These are phyloP conservation scores for Fusarium citri DNA, from an alignment of 2,329 filamentous ascomycete species.

Conservation along the genomic window DNA sequence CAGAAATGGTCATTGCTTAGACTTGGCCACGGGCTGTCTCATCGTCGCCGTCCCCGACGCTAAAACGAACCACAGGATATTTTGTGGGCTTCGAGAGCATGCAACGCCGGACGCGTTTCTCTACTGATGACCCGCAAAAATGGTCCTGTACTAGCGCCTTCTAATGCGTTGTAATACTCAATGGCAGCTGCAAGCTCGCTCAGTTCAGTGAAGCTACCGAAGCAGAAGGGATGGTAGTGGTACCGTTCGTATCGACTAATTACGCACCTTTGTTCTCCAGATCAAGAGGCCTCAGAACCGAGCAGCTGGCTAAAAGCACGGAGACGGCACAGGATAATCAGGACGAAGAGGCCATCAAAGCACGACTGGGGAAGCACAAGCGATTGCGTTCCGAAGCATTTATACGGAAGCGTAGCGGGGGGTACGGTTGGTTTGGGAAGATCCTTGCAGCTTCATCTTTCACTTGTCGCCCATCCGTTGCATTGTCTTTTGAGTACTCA, in stretches of 20 bases:
- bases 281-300: not conserved
- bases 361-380: slow-evolving; percentile 28
- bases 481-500: slow-evolving; percentile 24
- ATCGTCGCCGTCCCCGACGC: slow-evolving; percentile 39
- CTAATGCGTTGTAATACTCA: slow-evolving; percentile 8
- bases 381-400: slow-evolving; percentile 25
- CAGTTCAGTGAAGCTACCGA: slow-evolving; percentile 8
- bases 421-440: slow-evolving; percentile 31
- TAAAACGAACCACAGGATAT: slow-evolving; percentile 42
- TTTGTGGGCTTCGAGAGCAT: slow-evolving; percentile 34
- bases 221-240: slow-evolving; percentile 8
- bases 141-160: slow-evolving; percentile 31
- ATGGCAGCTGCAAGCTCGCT: slow-evolving; percentile 5
- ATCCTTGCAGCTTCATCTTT: slow-evolving; percentile 40
- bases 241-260: slow-evolving; percentile 6
- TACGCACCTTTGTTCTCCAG: not conserved
- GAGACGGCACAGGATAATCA: slow-evolving; percentile 20
- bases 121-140: slow-evolving; percentile 35
- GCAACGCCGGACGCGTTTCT: slow-evolving; percentile 36
- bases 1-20: slow-evolving; percentile 33
- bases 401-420: slow-evolving; percentile 37
- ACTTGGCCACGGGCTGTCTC: slow-evolving; percentile 30
- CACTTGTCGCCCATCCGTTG: slow-evolving; percentile 32
- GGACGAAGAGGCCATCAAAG: slow-evolving; percentile 1
- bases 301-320: slow-evolving; percentile 11